Percentiles rank a stretch among this genome's conserved stretches.
Conservation (phyloP, 2,329 filamentous ascomycete species). For the Plectosphaerella cucumerina region DNA sequence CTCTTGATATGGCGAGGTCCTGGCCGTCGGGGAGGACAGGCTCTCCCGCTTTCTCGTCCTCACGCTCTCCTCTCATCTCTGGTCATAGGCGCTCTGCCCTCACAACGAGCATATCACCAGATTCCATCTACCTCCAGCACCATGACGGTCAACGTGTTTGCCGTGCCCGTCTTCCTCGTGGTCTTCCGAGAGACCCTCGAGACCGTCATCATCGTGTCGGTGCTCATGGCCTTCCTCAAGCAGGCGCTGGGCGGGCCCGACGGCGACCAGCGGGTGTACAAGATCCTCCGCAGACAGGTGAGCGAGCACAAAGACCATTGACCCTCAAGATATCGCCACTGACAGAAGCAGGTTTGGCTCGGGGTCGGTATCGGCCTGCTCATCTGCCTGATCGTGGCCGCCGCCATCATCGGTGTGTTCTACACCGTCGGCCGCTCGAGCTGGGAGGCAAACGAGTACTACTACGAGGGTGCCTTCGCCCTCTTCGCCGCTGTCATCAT, state of each 20-base stretch:
- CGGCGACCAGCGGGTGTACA: constrained; percentile 59
- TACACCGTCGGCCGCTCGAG: constrained; percentile 62
- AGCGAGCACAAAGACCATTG: background rate
- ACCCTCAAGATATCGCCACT: background rate
- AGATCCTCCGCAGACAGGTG: constrained; percentile 62
- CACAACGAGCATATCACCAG: background rate
- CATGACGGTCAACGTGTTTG: constrained; percentile 67
- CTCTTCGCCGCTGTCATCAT: constrained; percentile 77
- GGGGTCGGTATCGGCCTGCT: constrained; percentile 56
- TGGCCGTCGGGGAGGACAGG: too few species aligned
- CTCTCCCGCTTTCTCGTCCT: background rate
- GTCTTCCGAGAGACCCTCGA: constrained; percentile 83
- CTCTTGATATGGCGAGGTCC: too few species aligned
- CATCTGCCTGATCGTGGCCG: constrained; percentile 59
- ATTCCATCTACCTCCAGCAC: constrained; percentile 5
- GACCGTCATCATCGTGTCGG: constrained; percentile 78
- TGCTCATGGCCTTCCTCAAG: constrained; percentile 82
- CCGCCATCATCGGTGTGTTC: constrained; percentile 64
- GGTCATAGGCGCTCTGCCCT: background rate
- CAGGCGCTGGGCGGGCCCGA: constrained; percentile 67
- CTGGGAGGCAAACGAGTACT: constrained; percentile 66
- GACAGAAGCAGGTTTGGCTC: constrained; percentile 47
- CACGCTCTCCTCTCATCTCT: background rate
- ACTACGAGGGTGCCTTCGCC: constrained; percentile 78
- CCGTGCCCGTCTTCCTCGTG: constrained; percentile 83